phyloP scores from a whole-genome alignment of 768 basidiomycete genomes.

The Trametes maxima region DNA sequence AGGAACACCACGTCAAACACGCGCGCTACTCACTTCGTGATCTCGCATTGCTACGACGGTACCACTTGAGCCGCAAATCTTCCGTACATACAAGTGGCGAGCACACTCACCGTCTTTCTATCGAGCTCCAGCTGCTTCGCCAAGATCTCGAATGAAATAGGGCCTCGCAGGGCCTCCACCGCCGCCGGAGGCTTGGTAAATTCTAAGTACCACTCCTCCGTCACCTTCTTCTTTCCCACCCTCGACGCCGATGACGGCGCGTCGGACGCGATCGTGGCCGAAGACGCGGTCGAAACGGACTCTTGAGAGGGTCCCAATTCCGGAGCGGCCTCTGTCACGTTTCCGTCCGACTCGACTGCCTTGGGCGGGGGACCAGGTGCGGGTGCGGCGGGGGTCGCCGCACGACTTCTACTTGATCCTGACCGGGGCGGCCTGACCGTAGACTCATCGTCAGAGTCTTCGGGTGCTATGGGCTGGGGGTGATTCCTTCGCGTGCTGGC shows the following conservation, averaged over 20 bases:
- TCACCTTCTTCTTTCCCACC: background rate
- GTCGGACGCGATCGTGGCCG: background rate
- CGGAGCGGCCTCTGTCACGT: background rate
- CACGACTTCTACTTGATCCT: background rate
- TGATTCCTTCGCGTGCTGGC: background rate
- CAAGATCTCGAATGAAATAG: constrained; percentile 34
- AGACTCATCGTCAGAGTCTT: constrained; percentile 14
- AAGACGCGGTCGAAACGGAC: background rate
- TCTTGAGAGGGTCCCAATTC: background rate
- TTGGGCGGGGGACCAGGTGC: background rate
- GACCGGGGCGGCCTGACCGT: background rate
- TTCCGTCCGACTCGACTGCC: no score
- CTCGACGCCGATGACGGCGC: background rate
- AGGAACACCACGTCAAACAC: constrained; percentile 7
- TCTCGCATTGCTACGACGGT: constrained; percentile 32
- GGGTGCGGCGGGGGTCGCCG: background rate
- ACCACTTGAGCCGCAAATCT: background rate
- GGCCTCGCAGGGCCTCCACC: constrained; percentile 36
- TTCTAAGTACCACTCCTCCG: constrained; percentile 40
- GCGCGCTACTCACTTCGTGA: background rate
- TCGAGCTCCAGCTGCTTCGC: constrained; percentile 37
- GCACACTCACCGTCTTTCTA: constrained; percentile 44
- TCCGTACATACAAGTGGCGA: background rate
- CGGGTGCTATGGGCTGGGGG: background rate
- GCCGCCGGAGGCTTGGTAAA: constrained; percentile 42